Evolutionary conservation across 768 basidiomycete genomes (phyloP), one percentile per base, ranked within the genome.

Genomic region (Cyathus striatus): DNA sequence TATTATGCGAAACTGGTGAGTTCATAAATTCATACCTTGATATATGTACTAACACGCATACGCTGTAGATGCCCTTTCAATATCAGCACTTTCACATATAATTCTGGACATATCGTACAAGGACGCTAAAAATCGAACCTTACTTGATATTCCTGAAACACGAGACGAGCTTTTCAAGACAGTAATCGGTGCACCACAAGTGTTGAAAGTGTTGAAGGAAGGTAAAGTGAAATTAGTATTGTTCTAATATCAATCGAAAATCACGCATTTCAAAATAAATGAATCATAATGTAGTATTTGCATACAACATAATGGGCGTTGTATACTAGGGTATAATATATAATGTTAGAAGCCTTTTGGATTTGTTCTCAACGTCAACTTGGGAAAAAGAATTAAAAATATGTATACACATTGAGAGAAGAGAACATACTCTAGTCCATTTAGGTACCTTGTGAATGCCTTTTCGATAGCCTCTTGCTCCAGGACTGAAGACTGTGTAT

Each of bases 381-480:
- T 24, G 22, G 34, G 23, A 46, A 49, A 16, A 49, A 36, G 48
- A 30, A 22, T 20, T 43, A 2, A 50, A 20, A 37, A 10, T n/a
- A 24, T 10, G 10, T 17, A 38, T 10, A 24, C 10, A 35, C 42
- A 22, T 7, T 7, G 24, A 43, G 9, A 23, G 34, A 4, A 7
- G 9, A 36, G 23, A 21, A 68, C 86, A 46, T 51, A 94, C 93
- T 64, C 90, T 76, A 39, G 94, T 96, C 81, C 86, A 97, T 58
- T 96, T 95, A n/a, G 94, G 94, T 21, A 95, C 88, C 57, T 94
- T 94, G 68, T 98, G 94, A 38, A 96, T 91, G 20, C 90, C 88
- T 56, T 97, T 97, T 34, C 95, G 72, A 63, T 95, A 99, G 5
- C 89, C 86, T 45, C 63, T 71, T 1, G 69, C 68, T 30, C 76